Evolutionary conservation across 2,329 filamentous ascomycete genomes (phyloP), one percentile per base, ranked within the genome.

Genomic region (Pseudogymnoascus destructans): DNA sequence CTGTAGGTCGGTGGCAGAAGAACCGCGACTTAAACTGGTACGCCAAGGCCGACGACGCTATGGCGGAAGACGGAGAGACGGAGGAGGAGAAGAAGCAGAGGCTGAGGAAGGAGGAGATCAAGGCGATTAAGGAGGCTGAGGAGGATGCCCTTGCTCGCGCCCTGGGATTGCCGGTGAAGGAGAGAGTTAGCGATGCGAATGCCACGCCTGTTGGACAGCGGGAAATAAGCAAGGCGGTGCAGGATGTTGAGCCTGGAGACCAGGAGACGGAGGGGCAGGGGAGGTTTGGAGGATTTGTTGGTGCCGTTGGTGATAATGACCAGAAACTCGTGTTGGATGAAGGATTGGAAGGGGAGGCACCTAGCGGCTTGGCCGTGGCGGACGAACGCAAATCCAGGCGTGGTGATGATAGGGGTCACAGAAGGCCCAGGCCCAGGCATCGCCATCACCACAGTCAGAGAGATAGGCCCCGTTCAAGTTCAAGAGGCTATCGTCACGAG

Each of bases 131-230:
- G 68, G 87, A 95, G 70, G 89, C 87, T 0, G 93, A 98, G 67
- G 88, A 95, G 69, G 92, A 96, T 70, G 93, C 91, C 1, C 85
- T 97, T 69, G 84, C 89, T 2, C 79, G 77, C 46, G 91, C 91
- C 0, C 74, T 98, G 58, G 93, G 93, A 0, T 73, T 96, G 27
- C 89, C 89, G 0, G 77, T 86, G 1, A 80, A 85, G 0, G 73
- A 77, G 5, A 77, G 81, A 57, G 65, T 72, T 59, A 79, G 81
- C 55, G 74, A 75, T 0, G 79, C 78, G 1, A 80, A 78, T 3
- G 78, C 79, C 2, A 95, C 93, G 69, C 80, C 87, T 0, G 71
- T 95, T 9, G 85, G 82, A 38, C 78, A 86, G 25, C 78, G 74
- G 2, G 77, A 82, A 60, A 73, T 82, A n/a, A 74, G 78, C 59